phyloP scores from a whole-genome alignment of 108 stramenopile genomes.

The Parmales sp. region DNA sequence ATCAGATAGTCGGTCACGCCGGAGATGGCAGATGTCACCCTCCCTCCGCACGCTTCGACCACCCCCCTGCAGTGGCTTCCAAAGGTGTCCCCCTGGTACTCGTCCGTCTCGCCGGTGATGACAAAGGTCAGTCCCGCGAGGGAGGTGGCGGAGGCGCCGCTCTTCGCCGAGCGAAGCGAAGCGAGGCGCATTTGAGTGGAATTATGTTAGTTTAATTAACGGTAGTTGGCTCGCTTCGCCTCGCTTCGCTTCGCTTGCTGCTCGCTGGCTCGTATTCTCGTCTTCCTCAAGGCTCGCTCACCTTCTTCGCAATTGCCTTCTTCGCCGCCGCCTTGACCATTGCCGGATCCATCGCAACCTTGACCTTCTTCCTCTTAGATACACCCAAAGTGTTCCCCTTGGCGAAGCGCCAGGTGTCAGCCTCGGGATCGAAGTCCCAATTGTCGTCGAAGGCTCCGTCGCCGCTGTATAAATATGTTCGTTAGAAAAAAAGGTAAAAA shows the following conservation, averaged over 20 bases:
- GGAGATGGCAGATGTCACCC: conserved; percentile 57
- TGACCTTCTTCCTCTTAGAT: neutral
- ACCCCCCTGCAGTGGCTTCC: neutral
- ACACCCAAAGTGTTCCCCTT: neutral
- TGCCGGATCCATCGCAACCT: neutral
- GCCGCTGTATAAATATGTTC: too few species aligned
- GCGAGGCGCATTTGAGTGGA: too few species aligned
- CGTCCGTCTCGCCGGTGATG: neutral
- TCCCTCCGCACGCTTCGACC: conserved; percentile 64
- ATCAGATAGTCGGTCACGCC: conserved; percentile 79
- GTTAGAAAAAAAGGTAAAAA: too few species aligned
- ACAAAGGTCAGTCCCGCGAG: neutral
- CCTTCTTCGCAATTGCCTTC: neutral
- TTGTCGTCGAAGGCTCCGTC: neutral
- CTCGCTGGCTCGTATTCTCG: neutral
- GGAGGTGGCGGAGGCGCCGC: neutral
- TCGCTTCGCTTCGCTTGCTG: too few species aligned
- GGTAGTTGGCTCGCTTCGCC: too few species aligned
- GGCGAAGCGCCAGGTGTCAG: neutral
- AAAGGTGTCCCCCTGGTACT: neutral
- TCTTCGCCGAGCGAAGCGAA: too few species aligned
- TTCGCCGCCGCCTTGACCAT: neutral
- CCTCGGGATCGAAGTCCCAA: neutral
- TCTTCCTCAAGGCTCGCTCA: neutral
- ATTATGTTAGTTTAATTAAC: too few species aligned